Percentiles rank a stretch among this genome's conserved stretches.
These are phyloP conservation scores for Imleria badia DNA, from an alignment of 768 basidiomycete species.

Conservation along the genomic window DNA sequence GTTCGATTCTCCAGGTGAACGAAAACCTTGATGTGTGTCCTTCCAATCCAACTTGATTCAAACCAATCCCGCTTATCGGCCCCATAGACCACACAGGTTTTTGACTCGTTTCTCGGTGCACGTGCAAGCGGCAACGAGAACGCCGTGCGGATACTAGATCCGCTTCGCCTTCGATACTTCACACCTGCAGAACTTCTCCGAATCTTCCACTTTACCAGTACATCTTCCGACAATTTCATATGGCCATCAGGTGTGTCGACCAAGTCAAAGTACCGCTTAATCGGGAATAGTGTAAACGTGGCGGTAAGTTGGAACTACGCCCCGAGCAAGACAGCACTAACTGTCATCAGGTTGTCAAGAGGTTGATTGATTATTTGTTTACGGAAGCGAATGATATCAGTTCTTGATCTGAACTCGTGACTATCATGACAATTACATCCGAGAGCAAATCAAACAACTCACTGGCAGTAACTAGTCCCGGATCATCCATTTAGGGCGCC, in stretches of 20 bases:
- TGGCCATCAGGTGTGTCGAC: conserved; percentile 64
- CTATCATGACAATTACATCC: neutral
- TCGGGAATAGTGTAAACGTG: conserved; percentile 85
- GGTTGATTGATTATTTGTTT: conserved; percentile 61
- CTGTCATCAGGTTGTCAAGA: conserved; percentile 41
- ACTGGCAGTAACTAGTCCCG: neutral
- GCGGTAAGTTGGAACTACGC: conserved; percentile 38
- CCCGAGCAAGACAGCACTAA: neutral
- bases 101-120: conserved; percentile 52
- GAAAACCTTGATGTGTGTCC: conserved; percentile 58
- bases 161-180: conserved; percentile 72
- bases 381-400: neutral
- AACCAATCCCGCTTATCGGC: neutral
- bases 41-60: neutral
- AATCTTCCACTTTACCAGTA: conserved; percentile 55
- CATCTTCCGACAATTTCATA: conserved; percentile 35
- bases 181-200: conserved; percentile 70
- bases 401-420: neutral
- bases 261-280: conserved; percentile 72
- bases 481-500: neutral
- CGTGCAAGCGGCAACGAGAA: conserved; percentile 39
- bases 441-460: neutral
- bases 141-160: conserved; percentile 54
- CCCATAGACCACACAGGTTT: conserved; percentile 59
- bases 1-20: conserved; percentile 75